A percentile compares a stretch with the other conserved stretches of the same genome.
Evolutionary conservation across 345 rosid species (phyloP).

Genomic region (Hibiscus tridactylites): DNA sequence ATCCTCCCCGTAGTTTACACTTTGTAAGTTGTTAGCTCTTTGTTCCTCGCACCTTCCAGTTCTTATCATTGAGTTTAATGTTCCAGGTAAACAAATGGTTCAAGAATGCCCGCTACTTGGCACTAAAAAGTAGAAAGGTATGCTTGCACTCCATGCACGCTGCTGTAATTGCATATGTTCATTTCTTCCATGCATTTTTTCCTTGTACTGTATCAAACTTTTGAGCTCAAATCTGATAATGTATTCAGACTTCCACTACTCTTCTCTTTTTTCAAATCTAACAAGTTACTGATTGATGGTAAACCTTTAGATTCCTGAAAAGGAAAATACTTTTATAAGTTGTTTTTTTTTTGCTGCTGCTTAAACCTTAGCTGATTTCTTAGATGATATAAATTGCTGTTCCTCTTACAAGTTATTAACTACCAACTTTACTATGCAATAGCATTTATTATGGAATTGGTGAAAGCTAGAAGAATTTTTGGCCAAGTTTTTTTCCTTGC

Average conservation of each 20-base stretch:
- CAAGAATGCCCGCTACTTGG: slow-evolving; percentile 82
- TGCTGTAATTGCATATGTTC: background rate
- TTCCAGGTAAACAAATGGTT: slow-evolving; percentile 97
- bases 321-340: background rate
- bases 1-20: background rate
- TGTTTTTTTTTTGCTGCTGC: background rate
- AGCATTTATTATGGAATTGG: background rate
- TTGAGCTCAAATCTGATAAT: background rate
- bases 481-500: background rate
- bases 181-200: background rate
- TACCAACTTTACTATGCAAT: background rate
- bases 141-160: background rate
- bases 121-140: slow-evolving; percentile 82
- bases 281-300: background rate
- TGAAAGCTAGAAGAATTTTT: background rate
- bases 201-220: background rate
- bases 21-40: slow-evolving; percentile 9
- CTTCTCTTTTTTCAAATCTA: background rate
- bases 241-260: background rate
- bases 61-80: slow-evolving; percentile 17
- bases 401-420: background rate
- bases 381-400: background rate
- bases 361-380: background rate
- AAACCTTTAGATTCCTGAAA: background rate
- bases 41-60: background rate